Percentiles rank a stretch among this genome's conserved stretches.
Evolutionary conservation across 1,284 basidiomycete genomes (phyloP).

Genomic region (Flammula alnicola): DNA sequence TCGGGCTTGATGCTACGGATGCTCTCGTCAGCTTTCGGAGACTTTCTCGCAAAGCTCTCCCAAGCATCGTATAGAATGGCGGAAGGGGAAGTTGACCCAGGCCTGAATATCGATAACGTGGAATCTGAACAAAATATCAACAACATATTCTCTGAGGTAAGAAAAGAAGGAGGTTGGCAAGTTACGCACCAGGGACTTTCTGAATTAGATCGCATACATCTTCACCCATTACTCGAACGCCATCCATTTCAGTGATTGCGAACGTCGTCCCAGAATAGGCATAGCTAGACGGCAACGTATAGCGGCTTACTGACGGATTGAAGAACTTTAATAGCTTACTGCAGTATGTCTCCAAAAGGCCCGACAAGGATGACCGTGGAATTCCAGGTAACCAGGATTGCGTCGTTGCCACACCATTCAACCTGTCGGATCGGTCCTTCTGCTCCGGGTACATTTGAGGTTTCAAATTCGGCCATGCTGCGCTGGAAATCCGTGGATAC

Average conservation of each 20-base stretch:
- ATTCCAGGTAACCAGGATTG: constrained; percentile 87
- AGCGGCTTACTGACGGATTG: background rate
- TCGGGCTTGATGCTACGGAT: constrained; percentile 89
- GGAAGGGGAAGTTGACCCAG: constrained; percentile 90
- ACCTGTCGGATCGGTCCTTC: constrained; percentile 69
- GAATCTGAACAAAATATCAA: constrained; percentile 51
- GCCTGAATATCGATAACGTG: constrained; percentile 83
- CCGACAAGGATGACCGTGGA: constrained; percentile 86
- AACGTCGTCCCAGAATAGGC: constrained; percentile 79
- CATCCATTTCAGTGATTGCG: constrained; percentile 86
- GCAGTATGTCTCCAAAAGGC: constrained; percentile 87
- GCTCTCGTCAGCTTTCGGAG: constrained; percentile 91
- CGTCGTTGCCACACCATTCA: constrained; percentile 97
- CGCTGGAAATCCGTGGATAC: constrained; percentile 93
- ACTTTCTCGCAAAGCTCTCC: constrained; percentile 83
- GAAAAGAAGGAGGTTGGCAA: background rate
- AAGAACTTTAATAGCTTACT: constrained; percentile 54
- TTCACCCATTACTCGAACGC: constrained; percentile 81
- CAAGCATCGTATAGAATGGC: constrained; percentile 94
- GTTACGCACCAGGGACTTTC: constrained; percentile 80
- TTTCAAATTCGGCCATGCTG: constrained; percentile 87
- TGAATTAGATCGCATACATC: constrained; percentile 90
- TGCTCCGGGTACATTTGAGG: constrained; percentile 50
- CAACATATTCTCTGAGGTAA: background rate
- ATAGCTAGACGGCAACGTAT: constrained; percentile 55